Base-by-base conservation (phyloP, 1,284 basidiomycete species). In the Ganoderma lucidum region DNA sequence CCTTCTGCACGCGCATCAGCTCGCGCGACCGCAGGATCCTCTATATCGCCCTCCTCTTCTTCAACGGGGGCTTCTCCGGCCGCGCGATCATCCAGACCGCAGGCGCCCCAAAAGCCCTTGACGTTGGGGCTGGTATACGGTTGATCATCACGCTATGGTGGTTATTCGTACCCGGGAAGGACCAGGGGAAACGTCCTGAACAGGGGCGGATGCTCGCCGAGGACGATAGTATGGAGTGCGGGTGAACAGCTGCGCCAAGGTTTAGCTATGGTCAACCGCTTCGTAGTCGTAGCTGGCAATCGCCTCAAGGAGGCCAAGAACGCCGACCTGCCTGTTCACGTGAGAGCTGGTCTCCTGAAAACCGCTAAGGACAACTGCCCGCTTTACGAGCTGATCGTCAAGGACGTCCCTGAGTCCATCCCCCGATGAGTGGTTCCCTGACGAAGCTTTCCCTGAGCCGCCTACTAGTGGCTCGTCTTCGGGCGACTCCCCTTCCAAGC, bases 1-100 rank as follows among this genome's bases (percentile, higher is more conserved):
- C 80, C 37, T 53, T 88, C 56, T 83, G 84, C 48, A 79, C 83
- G 44, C 81, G 84, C 66, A 84, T 92, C 69, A 81, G 80, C 39
- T 84, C 90, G 2, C 88, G 94, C 45, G 94, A 96, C 77, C 89
- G 94, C 80, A 90, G 91, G 73, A 74, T 90, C 63, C 82, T 93
- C 71, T 93, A 89, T 0, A 90, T 93, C 64, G 61, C 84, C 19
- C 81, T 86, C 19, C 84, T 95, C 60, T 92, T 96, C 78, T 28
- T 93, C 23, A 1, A n/a, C n/a, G 94, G 94, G 19, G 93, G 91
- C 0, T 92, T 96, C 77, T 78, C 85, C 35, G 87, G 90, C 2
- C 87, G 93, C 12, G 89, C 91, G 0, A 82, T 95, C 65, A 78
- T 93, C 39, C 87, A 87, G 66, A 81, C 81, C 68, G 83, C 93